Evolutionary conservation across 73 alveolate genomes (phyloP), one percentile per base, ranked within the genome.

Genomic region (Durusdinium trenchii): DNA sequence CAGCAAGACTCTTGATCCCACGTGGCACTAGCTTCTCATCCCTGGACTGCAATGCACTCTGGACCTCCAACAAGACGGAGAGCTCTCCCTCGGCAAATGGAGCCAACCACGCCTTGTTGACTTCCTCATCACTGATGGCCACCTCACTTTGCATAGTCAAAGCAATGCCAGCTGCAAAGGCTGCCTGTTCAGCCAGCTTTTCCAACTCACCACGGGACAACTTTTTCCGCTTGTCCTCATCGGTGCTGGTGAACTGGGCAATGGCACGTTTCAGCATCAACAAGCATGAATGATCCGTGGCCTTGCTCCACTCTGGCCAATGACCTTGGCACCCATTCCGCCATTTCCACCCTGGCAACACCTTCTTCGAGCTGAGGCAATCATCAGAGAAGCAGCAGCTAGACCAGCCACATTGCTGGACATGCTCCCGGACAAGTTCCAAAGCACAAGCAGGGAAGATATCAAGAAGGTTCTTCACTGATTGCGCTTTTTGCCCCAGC

Each of bases 391-490:
- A 84, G 38, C 48, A 20, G 38, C 57, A 50, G 30, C 52, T n/a
- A 14, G 79, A 26, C 94, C 94, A 84, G 76, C 78, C 75, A 35
- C n/a, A 54, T 18, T 16, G 16, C 78, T 84, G 94, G 43, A 84
- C 94, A 38, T 84, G 94, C 23, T 54, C 38, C 30, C 50, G 6
- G 42, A 84, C 23, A 51, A 51, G n/a, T 2, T 2, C 57, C 48
- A 84, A 16, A 14, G 78, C 76, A 18, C 32, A 4, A 51, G 6
- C 42, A 16, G 94, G 94, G 3, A 84, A 7, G 43, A 9, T 43
- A 10, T 84, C 78, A 51, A 84, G 38, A 26, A 84, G n/a, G 42
- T 36, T 84, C 6, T 23, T 32, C 54, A 84, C 94, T 20, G 94
- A 75, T 9, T 51, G 16, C 35, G 94, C 94, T 23, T 84, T 84